Evolutionary conservation across 306 rosid species (phyloP).

Genomic region (Medicago ruthenica): DNA sequence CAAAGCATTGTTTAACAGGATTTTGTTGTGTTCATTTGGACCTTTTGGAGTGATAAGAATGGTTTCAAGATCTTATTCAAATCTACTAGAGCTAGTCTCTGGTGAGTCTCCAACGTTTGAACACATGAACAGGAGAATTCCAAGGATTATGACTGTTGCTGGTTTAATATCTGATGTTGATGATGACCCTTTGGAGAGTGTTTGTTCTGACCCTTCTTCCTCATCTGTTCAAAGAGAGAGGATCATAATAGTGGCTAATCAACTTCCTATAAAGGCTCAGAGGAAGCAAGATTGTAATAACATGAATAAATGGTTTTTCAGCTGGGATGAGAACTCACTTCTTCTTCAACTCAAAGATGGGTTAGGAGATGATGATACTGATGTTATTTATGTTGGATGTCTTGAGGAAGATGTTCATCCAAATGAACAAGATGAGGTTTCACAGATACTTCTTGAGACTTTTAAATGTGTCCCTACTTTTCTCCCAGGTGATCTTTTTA

Average conservation of each 20-base stretch:
- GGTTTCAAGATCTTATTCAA: conserved; percentile 55
- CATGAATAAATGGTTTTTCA: conserved; percentile 63
- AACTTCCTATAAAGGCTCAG: conserved; percentile 78
- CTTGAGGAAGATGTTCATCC: conserved; percentile 75
- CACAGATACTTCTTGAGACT: conserved; percentile 66
- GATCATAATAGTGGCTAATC: conserved; percentile 79
- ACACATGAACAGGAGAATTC: conserved; percentile 58
- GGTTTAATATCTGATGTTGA: conserved; percentile 74
- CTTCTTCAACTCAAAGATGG: conserved; percentile 79
- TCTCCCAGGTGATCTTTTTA: conserved; percentile 68
- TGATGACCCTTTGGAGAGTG: conserved; percentile 67
- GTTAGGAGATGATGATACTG: conserved; percentile 74
- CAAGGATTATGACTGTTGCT: conserved; percentile 75
- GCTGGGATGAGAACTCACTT: conserved; percentile 79
- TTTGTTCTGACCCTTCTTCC: conserved; percentile 58
- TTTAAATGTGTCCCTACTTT: conserved; percentile 81
- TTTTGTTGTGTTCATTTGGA: conserved; percentile 2
- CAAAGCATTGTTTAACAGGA: neutral
- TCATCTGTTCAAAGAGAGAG: conserved; percentile 63
- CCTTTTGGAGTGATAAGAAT: conserved; percentile 19
- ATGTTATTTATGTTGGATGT: conserved; percentile 84
- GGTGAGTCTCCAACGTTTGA: conserved; percentile 71
- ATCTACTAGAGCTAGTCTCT: conserved; percentile 60
- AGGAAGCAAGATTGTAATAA: conserved; percentile 48
- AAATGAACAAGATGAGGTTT: conserved; percentile 84